Percentiles rank a stretch among this genome's conserved stretches.
Evolutionary conservation across 371 early-diverging fungal genomes (phyloP).

Genomic region (Furculomyces boomerangus): DNA sequence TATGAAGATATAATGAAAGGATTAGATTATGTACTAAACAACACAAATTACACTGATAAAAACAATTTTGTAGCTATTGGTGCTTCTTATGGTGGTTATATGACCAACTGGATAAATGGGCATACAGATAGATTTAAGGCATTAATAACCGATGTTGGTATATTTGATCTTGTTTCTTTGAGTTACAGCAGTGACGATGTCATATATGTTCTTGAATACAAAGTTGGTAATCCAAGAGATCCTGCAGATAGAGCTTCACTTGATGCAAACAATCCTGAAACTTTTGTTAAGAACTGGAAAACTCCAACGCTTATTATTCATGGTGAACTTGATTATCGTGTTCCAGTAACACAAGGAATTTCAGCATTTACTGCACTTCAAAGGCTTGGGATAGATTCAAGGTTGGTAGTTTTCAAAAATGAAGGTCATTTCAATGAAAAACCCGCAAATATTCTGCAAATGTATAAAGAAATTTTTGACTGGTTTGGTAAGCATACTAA

Average conservation of each 20-base stretch:
- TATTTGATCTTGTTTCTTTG: constrained; percentile 40
- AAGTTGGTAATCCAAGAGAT: constrained; percentile 54
- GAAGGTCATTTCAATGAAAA: constrained; percentile 57
- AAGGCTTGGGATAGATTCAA: constrained; percentile 47
- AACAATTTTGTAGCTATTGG: constrained; percentile 48
- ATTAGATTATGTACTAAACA: constrained; percentile 38
- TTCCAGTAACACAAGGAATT: constrained; percentile 50
- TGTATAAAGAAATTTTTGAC: constrained; percentile 49
- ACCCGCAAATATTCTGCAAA: constrained; percentile 52
- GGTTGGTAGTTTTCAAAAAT: constrained; percentile 59
- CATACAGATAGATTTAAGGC: constrained; percentile 48
- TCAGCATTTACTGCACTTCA: constrained; percentile 64
- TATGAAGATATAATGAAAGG: constrained; percentile 56
- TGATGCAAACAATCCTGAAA: constrained; percentile 51
- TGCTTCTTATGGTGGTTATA: constrained; percentile 70
- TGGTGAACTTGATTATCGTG: constrained; percentile 44
- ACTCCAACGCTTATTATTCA: constrained; percentile 69
- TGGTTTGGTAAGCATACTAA: constrained; percentile 33
- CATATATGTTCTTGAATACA: constrained; percentile 57
- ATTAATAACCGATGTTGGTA: constrained; percentile 68
- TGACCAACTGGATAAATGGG: constrained; percentile 64
- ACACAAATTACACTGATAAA: constrained; percentile 40
- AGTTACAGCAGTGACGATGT: constrained; percentile 68
- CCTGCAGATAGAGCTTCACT: constrained; percentile 31
- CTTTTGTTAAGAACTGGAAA: constrained; percentile 51